Evolutionary conservation across 352 stramenopile species (phyloP).

Genomic region (Phytophthora lateralis): DNA sequence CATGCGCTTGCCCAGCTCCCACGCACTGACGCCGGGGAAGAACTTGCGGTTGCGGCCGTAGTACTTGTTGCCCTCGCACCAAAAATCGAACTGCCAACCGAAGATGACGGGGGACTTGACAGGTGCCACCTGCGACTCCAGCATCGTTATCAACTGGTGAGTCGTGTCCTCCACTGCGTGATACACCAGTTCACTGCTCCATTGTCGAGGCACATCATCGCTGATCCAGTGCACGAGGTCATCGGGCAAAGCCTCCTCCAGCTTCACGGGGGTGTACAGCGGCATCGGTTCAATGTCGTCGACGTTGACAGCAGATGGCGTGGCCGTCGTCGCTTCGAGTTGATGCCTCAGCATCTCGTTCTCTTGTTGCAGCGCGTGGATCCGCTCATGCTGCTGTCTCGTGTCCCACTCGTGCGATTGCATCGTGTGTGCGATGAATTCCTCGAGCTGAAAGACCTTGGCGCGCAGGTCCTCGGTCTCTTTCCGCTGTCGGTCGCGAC

Average conservation of each 20-base stretch:
- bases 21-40: constrained; percentile 54
- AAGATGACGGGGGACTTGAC: constrained; percentile 58
- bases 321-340: constrained; percentile 7
- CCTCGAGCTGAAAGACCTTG: constrained; percentile 73
- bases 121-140: constrained; percentile 38
- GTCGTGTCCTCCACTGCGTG: constrained; percentile 47
- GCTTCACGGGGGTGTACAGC: constrained; percentile 31
- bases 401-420: constrained; percentile 62
- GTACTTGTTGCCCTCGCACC: constrained; percentile 53
- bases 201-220: constrained; percentile 24
- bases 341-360: constrained; percentile 45
- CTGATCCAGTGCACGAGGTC: constrained; percentile 31
- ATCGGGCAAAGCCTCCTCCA: constrained; percentile 25
- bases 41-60: constrained; percentile 70
- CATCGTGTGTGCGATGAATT: constrained; percentile 66
- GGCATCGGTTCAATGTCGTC: constrained; percentile 32
- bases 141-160: constrained; percentile 46
- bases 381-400: constrained; percentile 46
- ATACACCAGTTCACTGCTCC: constrained; percentile 36
- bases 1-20: constrained; percentile 61
- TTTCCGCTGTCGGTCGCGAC: constrained; percentile 63
- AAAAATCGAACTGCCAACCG: constrained; percentile 72
- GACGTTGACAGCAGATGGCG: constrained; percentile 2
- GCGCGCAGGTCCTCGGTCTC: constrained; percentile 72
- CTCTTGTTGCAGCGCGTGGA: constrained; percentile 48